These are phyloP conservation scores for Fomitiporia mediterranea DNA, from an alignment of 1,284 basidiomycete genomes.

Conservation along the genomic window DNA sequence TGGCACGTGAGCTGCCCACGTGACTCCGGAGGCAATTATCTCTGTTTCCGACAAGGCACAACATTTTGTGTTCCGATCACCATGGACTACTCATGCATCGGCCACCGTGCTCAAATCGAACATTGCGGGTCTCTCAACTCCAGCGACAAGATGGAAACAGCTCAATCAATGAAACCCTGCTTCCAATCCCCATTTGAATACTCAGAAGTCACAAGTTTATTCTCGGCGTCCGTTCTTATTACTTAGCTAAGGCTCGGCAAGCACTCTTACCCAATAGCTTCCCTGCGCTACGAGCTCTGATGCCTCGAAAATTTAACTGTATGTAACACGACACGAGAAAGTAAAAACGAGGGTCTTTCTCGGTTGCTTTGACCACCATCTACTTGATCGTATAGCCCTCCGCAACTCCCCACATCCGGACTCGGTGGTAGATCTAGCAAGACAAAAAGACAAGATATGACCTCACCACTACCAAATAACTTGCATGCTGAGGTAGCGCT, in stretches of 20 bases:
- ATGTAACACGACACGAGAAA: not conserved
- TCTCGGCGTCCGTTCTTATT: too few relatives aligned
- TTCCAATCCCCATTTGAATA: too few relatives aligned
- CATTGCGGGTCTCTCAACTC: too few relatives aligned
- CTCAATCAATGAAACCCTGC: not conserved
- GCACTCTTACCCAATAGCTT: not conserved
- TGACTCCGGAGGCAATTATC: not conserved
- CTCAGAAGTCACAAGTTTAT: too few relatives aligned
- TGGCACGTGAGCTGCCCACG: too few relatives aligned
- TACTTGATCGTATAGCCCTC: too few relatives aligned
- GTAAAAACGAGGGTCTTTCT: too few relatives aligned
- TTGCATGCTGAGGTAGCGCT: slow-evolving; percentile 2
- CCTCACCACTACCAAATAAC: not conserved
- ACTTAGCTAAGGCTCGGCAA: slow-evolving; percentile 1
- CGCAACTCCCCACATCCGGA: too few relatives aligned
- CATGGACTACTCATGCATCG: not conserved
- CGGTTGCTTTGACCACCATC: too few relatives aligned
- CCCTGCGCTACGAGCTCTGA: not conserved
- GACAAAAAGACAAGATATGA: not conserved
- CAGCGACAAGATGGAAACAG: not conserved
- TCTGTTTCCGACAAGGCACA: not conserved
- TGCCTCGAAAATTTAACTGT: not conserved
- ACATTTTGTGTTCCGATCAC: slow-evolving; percentile 1
- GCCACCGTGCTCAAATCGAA: too few relatives aligned
- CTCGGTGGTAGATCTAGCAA: not conserved